These are phyloP conservation scores for Aspergillus latus DNA, from an alignment of 2,329 filamentous ascomycete genomes.

Conservation along the genomic window DNA sequence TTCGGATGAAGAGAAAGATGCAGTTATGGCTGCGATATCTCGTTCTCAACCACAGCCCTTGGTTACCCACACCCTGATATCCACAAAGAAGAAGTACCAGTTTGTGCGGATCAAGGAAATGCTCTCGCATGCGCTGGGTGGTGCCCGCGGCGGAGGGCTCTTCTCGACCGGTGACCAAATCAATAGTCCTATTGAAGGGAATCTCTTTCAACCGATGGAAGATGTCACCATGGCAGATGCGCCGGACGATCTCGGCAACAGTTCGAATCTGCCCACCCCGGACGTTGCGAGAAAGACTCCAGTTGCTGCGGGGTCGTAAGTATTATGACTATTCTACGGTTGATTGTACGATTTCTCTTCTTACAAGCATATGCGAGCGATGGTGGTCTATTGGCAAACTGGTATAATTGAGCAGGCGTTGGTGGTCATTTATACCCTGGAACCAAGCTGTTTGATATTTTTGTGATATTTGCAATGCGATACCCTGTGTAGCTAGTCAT, in stretches of 20 bases:
- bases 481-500: slow-evolving; percentile 9
- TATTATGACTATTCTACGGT: background rate
- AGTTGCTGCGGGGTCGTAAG: slow-evolving; percentile 16
- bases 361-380: slow-evolving; percentile 8
- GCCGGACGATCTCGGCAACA: slow-evolving; percentile 20
- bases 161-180: slow-evolving; percentile 41
- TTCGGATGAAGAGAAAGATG: slow-evolving; percentile 88
- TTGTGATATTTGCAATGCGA: slow-evolving; percentile 5
- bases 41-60: slow-evolving; percentile 77
- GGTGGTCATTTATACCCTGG: background rate
- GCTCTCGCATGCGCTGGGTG: slow-evolving; percentile 59
- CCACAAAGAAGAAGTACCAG: slow-evolving; percentile 56
- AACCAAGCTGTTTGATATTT: background rate
- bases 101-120: slow-evolving; percentile 64
- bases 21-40: slow-evolving; percentile 77
- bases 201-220: slow-evolving; percentile 36
- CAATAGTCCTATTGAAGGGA: slow-evolving; percentile 30
- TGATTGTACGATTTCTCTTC: background rate
- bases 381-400: slow-evolving; percentile 7
- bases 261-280: slow-evolving; percentile 5
- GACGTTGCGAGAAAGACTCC: slow-evolving; percentile 28
- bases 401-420: slow-evolving; percentile 11
- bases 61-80: slow-evolving; percentile 60
- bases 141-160: slow-evolving; percentile 47
- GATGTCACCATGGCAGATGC: slow-evolving; percentile 23